Percentiles rank a stretch among this genome's conserved stretches.
Evolutionary conservation across 306 rosid species (phyloP).

Genomic region (Prunus kanzakura): DNA sequence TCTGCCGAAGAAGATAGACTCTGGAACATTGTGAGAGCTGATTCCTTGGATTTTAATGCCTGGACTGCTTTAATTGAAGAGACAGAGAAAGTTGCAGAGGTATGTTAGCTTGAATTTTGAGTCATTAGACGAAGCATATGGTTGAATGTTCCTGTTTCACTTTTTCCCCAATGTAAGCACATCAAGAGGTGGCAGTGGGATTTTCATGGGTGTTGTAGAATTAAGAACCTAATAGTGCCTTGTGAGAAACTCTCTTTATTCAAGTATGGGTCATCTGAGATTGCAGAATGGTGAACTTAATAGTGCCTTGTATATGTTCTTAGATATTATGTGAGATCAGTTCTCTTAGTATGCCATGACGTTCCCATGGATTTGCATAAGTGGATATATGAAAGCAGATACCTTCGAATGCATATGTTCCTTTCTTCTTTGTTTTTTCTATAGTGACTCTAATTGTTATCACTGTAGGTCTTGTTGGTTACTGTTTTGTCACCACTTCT

Average conservation of each 20-base stretch:
- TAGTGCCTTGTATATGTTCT: background rate
- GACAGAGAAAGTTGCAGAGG: slow-evolving; percentile 94
- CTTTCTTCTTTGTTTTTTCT: background rate
- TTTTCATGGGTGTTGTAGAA: too few species aligned
- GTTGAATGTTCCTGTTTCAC: background rate
- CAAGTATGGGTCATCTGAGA: background rate
- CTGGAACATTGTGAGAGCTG: slow-evolving; percentile 91
- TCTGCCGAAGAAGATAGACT: slow-evolving; percentile 92
- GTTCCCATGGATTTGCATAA: background rate
- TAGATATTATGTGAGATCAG: background rate
- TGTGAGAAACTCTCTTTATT: background rate
- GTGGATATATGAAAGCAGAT: background rate
- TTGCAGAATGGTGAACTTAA: background rate
- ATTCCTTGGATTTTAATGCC: slow-evolving; percentile 88
- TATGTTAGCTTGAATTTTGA: slow-evolving; percentile 22
- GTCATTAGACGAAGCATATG: slow-evolving; percentile 4
- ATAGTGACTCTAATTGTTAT: background rate
- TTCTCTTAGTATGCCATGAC: background rate
- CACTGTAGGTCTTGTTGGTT: background rate
- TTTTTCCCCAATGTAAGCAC: background rate
- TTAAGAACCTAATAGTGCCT: too few species aligned
- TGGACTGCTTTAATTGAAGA: slow-evolving; percentile 96
- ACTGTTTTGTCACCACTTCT: background rate
- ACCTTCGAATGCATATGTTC: background rate
- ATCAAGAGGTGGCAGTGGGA: background rate